Evolutionary conservation across 2,329 filamentous ascomycete genomes (phyloP).

Genomic region (Fusarium sp.): DNA sequence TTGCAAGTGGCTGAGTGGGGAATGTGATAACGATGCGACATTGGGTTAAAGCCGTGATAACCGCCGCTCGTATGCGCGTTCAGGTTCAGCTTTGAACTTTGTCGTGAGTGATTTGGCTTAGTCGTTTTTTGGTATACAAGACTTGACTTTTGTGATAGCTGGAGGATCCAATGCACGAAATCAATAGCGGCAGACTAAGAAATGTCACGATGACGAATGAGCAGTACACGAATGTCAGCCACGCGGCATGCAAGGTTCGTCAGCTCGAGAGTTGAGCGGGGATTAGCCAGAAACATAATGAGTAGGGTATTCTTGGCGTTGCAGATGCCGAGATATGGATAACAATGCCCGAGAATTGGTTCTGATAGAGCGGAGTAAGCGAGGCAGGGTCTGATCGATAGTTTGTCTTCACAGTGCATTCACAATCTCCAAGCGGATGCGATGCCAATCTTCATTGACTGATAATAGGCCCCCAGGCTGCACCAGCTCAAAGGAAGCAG

Average conservation of each 20-base stretch:
- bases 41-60: neutral
- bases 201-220: neutral
- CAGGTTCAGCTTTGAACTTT: conserved; percentile 2
- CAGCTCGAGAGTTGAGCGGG: neutral
- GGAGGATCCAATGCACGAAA: neutral
- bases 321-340: neutral
- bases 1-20: neutral
- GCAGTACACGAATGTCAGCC: neutral
- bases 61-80: neutral
- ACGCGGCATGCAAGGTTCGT: neutral
- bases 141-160: neutral
- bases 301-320: neutral
- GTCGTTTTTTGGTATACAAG: neutral
- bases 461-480: neutral
- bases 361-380: neutral
- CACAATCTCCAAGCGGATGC: neutral
- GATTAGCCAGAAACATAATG: neutral
- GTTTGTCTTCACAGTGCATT: neutral
- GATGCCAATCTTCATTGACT: neutral
- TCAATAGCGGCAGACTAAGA: neutral
- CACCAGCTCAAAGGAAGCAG: neutral
- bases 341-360: neutral
- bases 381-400: neutral
- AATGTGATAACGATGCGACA: neutral
- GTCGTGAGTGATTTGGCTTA: neutral